Conservation (phyloP, 176 grass and related monocot genomes). For the Zoysia japonica region DNA sequence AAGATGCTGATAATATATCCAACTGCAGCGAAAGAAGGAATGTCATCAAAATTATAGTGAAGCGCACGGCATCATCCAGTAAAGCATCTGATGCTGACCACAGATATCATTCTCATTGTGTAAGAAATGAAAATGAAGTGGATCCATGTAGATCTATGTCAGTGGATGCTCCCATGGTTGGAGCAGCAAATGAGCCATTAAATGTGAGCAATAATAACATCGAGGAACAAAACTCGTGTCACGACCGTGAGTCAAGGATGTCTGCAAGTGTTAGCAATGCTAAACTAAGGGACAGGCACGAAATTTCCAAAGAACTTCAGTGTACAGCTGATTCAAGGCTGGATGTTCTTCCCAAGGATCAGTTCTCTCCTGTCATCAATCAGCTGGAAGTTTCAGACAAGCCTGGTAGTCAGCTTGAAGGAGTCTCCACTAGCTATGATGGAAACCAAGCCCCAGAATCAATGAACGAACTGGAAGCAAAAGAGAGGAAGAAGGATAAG, state of each 20-base stretch:
- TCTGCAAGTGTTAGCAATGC: slow-evolving; percentile 80
- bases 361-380: slow-evolving; percentile 43
- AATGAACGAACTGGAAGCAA: slow-evolving; percentile 38
- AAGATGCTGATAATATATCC: slow-evolving; percentile 85
- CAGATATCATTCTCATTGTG: slow-evolving; percentile 51
- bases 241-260: slow-evolving; percentile 77
- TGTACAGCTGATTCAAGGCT: slow-evolving; percentile 83
- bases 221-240: slow-evolving; percentile 70
- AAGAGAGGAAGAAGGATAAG: slow-evolving; percentile 70
- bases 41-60: slow-evolving; percentile 86
- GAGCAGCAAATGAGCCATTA: slow-evolving; percentile 52
- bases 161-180: slow-evolving; percentile 79
- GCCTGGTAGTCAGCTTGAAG: slow-evolving; percentile 45
- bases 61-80: slow-evolving; percentile 68
- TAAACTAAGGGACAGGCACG: slow-evolving; percentile 56
- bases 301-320: slow-evolving; percentile 76
- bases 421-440: slow-evolving; percentile 46
- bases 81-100: slow-evolving; percentile 73
- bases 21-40: slow-evolving; percentile 90
- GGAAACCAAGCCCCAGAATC: slow-evolving; percentile 41
- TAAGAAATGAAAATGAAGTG: slow-evolving; percentile 70
- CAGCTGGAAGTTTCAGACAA: slow-evolving; percentile 36
- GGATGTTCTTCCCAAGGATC: slow-evolving; percentile 38
- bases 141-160: slow-evolving; percentile 93
- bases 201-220: slow-evolving; percentile 65